Evolutionary conservation across 2,329 filamentous ascomycete species (phyloP).

Genomic region (Pseudogymnoascus sp.): DNA sequence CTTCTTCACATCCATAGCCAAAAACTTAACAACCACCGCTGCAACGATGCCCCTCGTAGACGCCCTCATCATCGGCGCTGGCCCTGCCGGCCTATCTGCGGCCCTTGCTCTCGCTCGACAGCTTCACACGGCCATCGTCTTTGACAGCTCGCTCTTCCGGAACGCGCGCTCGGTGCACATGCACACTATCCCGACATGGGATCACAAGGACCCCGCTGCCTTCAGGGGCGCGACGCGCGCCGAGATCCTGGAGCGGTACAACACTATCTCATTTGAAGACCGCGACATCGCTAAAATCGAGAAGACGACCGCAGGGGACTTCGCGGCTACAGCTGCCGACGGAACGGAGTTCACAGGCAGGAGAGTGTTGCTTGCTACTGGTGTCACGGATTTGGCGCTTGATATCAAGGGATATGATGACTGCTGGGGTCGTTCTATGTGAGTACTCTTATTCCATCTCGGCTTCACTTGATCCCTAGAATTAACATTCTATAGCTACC

Average conservation of each 20-base stretch:
- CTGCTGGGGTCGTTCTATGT: conserved; percentile 37
- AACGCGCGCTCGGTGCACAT: conserved; percentile 35
- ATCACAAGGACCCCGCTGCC: conserved; percentile 27
- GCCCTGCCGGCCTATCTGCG: conserved; percentile 36
- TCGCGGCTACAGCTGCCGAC: conserved; percentile 33
- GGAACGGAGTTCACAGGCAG: conserved; percentile 38
- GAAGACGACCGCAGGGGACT: conserved; percentile 21
- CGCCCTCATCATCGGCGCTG: conserved; percentile 33
- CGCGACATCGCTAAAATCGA: conserved; percentile 7
- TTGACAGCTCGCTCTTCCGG: conserved; percentile 35
- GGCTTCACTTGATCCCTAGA: not conserved
- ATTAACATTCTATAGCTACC: not conserved
- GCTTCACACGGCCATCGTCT: conserved; percentile 33
- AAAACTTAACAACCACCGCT: not conserved
- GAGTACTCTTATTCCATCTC: not conserved
- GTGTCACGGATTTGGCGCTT: conserved; percentile 42
- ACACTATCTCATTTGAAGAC: conserved; percentile 27
- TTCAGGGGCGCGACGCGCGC: conserved; percentile 28
- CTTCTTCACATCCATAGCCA: not conserved
- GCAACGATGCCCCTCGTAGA: conserved; percentile 17
- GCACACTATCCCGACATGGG: conserved; percentile 35
- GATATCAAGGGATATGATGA: conserved; percentile 45
- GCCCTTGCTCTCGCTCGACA: conserved; percentile 32
- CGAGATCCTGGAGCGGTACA: conserved; percentile 30
- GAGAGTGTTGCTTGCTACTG: conserved; percentile 47